Evolutionary conservation across 1,139 yeast genomes (phyloP).

Genomic region (Yarrowia galli): DNA sequence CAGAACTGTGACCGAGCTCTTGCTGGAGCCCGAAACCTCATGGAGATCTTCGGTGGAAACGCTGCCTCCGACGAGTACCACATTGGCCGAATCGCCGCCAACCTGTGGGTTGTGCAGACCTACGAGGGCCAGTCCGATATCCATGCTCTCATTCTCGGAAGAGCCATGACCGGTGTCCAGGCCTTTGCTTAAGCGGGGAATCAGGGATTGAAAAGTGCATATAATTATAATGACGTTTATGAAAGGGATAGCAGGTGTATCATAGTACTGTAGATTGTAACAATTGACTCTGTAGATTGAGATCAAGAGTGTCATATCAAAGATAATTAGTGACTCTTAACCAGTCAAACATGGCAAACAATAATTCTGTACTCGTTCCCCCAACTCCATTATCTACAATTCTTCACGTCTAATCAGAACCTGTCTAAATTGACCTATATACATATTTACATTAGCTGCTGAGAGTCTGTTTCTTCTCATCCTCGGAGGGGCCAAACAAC

Average conservation of each 20-base stretch:
- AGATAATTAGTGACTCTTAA: no score
- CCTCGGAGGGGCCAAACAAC: constrained; percentile 49
- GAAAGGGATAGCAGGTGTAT: no score
- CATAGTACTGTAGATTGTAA: no score
- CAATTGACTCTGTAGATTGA: no score
- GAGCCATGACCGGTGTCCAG: constrained; percentile 55
- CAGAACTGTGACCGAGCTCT: constrained; percentile 56
- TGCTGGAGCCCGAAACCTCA: constrained; percentile 51
- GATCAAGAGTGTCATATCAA: no score
- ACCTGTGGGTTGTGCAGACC: constrained; percentile 56
- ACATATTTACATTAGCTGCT: constrained; percentile 36
- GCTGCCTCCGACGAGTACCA: constrained; percentile 57
- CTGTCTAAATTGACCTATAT: constrained; percentile 31
- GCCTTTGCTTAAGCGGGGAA: constrained; percentile 50
- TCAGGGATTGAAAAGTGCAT: constrained; percentile 15
- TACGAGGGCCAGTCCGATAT: constrained; percentile 58
- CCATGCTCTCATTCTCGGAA: constrained; percentile 55
- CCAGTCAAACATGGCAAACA: no score
- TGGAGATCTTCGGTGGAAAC: constrained; percentile 58
- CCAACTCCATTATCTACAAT: neutral
- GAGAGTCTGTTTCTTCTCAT: constrained; percentile 9
- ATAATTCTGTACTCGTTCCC: no score
- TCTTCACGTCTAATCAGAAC: neutral
- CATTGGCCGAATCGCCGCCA: constrained; percentile 55
- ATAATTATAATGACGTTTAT: constrained; percentile 18